Evolutionary conservation across 2,329 filamentous ascomycete genomes (phyloP).

Genomic region (Pseudogymnoascus destructans): DNA sequence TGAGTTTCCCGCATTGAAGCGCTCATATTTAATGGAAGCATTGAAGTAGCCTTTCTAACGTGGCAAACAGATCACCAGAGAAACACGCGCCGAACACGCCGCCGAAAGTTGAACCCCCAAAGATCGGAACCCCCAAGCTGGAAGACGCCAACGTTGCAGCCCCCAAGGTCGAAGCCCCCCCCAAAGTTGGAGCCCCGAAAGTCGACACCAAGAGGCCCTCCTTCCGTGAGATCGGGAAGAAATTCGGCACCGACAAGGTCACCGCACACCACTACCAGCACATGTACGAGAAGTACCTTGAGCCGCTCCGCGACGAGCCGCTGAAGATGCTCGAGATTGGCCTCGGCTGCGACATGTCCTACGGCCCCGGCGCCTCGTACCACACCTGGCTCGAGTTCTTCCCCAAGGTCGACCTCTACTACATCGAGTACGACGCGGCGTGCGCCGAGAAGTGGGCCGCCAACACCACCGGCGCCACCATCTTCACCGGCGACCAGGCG

Average conservation of each 20-base stretch:
- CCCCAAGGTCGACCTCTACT: conserved; percentile 30
- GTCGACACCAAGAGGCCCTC: conserved; percentile 10
- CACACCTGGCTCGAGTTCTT: conserved; percentile 32
- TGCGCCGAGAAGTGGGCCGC: conserved; percentile 28
- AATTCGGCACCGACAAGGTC: conserved; percentile 31
- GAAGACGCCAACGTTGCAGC: background rate
- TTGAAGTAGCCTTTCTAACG: background rate
- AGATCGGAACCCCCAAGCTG: background rate
- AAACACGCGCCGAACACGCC: background rate
- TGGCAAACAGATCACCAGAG: background rate
- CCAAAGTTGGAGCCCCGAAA: background rate
- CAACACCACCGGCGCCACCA: conserved; percentile 27
- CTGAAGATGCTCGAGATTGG: conserved; percentile 32
- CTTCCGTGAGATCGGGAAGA: conserved; percentile 27
- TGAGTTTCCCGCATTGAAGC: background rate
- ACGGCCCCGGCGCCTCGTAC: conserved; percentile 30
- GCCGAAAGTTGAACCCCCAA: background rate
- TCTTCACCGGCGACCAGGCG: conserved; percentile 31
- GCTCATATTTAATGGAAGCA: background rate
- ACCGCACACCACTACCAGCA: conserved; percentile 29
- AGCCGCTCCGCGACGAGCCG: conserved; percentile 23
- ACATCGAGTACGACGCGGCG: conserved; percentile 29
- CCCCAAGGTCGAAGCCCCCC: background rate
- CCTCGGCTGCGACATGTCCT: conserved; percentile 30
- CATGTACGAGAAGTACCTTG: conserved; percentile 31